Evolutionary conservation across 2,329 filamentous ascomycete genomes (phyloP).

Genomic region (Penicillium sp.): DNA sequence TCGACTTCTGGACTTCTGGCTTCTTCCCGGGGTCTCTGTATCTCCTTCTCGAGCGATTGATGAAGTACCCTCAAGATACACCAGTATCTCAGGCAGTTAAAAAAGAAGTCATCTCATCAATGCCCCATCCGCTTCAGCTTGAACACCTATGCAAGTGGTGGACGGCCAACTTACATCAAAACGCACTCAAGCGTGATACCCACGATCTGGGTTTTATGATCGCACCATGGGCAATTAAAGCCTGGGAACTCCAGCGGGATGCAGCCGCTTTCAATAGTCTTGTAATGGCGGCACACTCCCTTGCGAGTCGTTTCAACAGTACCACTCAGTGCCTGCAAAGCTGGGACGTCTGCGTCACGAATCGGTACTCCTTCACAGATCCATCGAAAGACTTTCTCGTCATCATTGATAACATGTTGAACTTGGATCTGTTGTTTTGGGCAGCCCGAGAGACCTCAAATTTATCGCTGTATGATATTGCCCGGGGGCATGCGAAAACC

Average conservation of each 20-base stretch:
- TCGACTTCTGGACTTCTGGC: constrained; percentile 22
- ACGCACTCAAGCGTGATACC: constrained; percentile 55
- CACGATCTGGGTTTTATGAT: constrained; percentile 64
- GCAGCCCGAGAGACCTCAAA: constrained; percentile 43
- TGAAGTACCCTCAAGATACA: constrained; percentile 10
- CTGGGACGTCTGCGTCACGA: constrained; percentile 54
- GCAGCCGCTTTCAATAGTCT: constrained; percentile 39
- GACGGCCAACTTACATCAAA: constrained; percentile 47
- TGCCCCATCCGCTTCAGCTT: constrained; percentile 24
- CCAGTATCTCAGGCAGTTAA: background rate
- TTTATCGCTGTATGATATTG: constrained; percentile 24
- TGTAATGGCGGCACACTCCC: constrained; percentile 44
- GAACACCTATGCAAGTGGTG: constrained; percentile 49
- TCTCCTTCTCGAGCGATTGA: constrained; percentile 12
- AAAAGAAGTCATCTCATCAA: background rate
- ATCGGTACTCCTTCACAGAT: constrained; percentile 37
- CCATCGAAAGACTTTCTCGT: constrained; percentile 47
- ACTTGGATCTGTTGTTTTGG: constrained; percentile 50
- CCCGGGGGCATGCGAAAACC: constrained; percentile 47
- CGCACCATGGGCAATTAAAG: constrained; percentile 54
- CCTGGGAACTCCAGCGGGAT: constrained; percentile 56
- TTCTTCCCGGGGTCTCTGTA: constrained; percentile 21
- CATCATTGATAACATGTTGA: constrained; percentile 54
- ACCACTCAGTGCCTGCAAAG: constrained; percentile 47
- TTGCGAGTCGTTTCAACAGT: constrained; percentile 46